Evolutionary conservation across 139 green algal species (phyloP), one percentile per base, ranked within the genome.

Genomic region (Parachlorella kessleri): DNA sequence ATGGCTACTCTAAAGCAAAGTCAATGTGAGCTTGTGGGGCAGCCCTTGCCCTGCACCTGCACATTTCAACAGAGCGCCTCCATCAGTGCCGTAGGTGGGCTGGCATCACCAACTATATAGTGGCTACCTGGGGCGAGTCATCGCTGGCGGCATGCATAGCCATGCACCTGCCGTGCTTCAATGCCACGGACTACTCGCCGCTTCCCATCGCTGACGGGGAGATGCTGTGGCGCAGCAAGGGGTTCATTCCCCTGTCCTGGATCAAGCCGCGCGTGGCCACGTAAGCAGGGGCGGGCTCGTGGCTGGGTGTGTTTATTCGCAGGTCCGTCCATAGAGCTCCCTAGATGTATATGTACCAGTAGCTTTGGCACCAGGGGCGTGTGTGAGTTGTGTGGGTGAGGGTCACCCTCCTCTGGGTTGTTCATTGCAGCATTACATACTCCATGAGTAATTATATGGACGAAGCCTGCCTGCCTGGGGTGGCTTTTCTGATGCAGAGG

Each of bases 161-260:
- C 28, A 74, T 80, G 65, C 40, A 74, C 28, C 65, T 80, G 36
- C 75, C 75, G 5, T 80, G 75, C 33, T 74, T 33, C 21, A 36
- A 80, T 0, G 75, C 65, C 26, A 67, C 37, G 6, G 33, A 14
- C 48, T 59, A 59, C 48, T 18, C 48, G 48, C 48, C 48, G 21
- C 48, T 59, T 14, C 48, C 48, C 48, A 59, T 59, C 48, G 14
- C 14, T 28, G 48, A 59, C 14, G 48, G 48, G 48, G 48, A 28
- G 48, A 18, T 28, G 14, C 14, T 18, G 14, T 28, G 21, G 48
- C 21, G 14, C 48, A 59, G 48, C 48, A 59, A 14, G 14, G 48
- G 14, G 14, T 59, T 59, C 21, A 18, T 59, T 18, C 21, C 48
- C 48, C 14, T 59, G 14, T 28, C 48, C 48, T 59, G 48, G 48